These are phyloP conservation scores for Botrytis hyacinthi DNA, from an alignment of 2,329 filamentous ascomycete genomes.

Conservation along the genomic window DNA sequence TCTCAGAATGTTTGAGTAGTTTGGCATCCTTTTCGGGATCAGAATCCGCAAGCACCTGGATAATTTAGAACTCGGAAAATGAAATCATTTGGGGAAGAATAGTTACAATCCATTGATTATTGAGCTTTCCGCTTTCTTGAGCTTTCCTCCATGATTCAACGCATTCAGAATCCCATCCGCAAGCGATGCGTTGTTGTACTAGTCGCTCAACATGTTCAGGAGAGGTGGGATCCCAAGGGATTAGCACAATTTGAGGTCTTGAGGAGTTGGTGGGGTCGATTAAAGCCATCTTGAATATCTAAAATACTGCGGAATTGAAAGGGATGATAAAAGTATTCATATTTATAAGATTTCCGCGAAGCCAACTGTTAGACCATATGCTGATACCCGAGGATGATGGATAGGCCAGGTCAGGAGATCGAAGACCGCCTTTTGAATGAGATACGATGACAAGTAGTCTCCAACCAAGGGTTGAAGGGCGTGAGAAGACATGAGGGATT, in stretches of 20 bases:
- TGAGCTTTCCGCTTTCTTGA: slow-evolving; percentile 28
- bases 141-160: slow-evolving; percentile 34
- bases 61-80: slow-evolving; percentile 2
- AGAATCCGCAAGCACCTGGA: slow-evolving; percentile 26
- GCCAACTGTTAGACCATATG: neutral
- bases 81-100: neutral
- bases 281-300: slow-evolving; percentile 3
- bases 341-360: neutral
- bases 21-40: slow-evolving; percentile 26
- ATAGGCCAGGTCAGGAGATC: neutral
- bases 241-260: slow-evolving; percentile 38
- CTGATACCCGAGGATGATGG: neutral
- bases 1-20: slow-evolving; percentile 26
- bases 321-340: neutral
- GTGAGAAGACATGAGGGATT: neutral
- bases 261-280: neutral
- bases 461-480: slow-evolving; percentile 5
- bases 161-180: slow-evolving; percentile 45
- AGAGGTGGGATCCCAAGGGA: slow-evolving; percentile 47
- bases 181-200: slow-evolving; percentile 46
- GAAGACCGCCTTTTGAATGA: neutral
- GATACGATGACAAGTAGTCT: neutral
- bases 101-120: slow-evolving; percentile 33
- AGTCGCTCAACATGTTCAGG: slow-evolving; percentile 44
- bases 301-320: neutral